A percentile compares a stretch with the other conserved stretches of the same genome.
Conservation (phyloP, 2,329 filamentous ascomycete species). For the Monilinia aucupariae region DNA sequence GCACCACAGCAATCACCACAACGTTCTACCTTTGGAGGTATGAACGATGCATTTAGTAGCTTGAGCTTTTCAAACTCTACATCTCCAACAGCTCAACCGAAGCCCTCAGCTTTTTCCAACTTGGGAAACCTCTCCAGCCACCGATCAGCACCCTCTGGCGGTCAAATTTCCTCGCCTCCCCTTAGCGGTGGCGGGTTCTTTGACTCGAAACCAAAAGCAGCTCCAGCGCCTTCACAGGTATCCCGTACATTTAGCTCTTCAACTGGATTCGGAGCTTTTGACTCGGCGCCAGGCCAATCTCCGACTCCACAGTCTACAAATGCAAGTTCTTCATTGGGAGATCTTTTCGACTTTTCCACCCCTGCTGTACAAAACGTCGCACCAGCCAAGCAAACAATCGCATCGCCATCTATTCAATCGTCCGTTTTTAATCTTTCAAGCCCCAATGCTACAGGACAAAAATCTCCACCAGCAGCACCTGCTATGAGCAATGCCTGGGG, state of each 20-base stretch:
- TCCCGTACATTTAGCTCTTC: slow-evolving; percentile 48
- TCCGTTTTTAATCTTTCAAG: slow-evolving; percentile 79
- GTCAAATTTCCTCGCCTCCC: slow-evolving; percentile 44
- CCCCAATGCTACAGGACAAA: slow-evolving; percentile 42
- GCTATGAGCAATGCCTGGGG: slow-evolving; percentile 36
- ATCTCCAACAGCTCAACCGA: slow-evolving; percentile 40
- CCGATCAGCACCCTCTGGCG: slow-evolving; percentile 34
- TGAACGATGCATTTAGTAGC: slow-evolving; percentile 74
- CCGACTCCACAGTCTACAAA: slow-evolving; percentile 32
- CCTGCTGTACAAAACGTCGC: slow-evolving; percentile 41
- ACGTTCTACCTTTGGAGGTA: slow-evolving; percentile 44
- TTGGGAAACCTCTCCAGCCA: slow-evolving; percentile 41
- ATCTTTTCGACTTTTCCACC: slow-evolving; percentile 73
- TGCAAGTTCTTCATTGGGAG: slow-evolving; percentile 57
- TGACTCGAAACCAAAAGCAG: slow-evolving; percentile 61
- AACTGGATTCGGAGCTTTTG: slow-evolving; percentile 59
- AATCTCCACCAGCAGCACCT: slow-evolving; percentile 38
- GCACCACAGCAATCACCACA: slow-evolving; percentile 42
- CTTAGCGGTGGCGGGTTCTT: slow-evolving; percentile 72
- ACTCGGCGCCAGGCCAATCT: slow-evolving; percentile 41
- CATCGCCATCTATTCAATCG: slow-evolving; percentile 37
- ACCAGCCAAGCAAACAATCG: slow-evolving; percentile 37
- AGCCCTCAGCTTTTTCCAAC: slow-evolving; percentile 44
- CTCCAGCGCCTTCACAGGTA: slow-evolving; percentile 40
- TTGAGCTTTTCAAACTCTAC: slow-evolving; percentile 52